Conservation (phyloP, 1,139 yeast species). For the Pichia sp. region DNA sequence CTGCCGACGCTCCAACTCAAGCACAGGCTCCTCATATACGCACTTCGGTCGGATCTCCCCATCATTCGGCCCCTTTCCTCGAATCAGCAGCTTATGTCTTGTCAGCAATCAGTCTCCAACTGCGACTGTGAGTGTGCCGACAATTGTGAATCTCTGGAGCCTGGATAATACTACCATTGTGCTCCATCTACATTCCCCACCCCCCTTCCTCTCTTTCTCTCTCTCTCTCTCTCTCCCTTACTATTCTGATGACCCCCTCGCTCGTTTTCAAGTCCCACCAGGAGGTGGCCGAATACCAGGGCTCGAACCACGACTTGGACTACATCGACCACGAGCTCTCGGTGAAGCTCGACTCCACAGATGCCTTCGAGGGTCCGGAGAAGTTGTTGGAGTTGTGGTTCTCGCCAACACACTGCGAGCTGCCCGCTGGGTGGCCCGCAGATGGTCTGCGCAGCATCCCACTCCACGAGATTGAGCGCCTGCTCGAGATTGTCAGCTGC, state of each 20-base stretch:
- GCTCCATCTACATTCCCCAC: neutral
- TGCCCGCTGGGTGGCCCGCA: slow-evolving; percentile 37
- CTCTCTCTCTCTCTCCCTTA: too few relatives aligned
- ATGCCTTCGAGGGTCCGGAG: slow-evolving; percentile 97
- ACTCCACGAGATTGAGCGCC: slow-evolving; percentile 61
- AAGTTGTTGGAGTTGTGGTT: slow-evolving; percentile 91
- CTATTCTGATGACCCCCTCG: slow-evolving; percentile 21
- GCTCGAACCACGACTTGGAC: slow-evolving; percentile 28
- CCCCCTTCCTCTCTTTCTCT: too few relatives aligned
- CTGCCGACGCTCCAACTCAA: too few relatives aligned
- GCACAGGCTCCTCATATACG: too few relatives aligned
- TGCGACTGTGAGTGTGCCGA: neutral
- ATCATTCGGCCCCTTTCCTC: neutral
- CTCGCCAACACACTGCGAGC: slow-evolving; percentile 40
- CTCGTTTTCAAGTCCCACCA: slow-evolving; percentile 15
- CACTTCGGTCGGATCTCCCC: too few relatives aligned
- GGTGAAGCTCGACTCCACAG: slow-evolving; percentile 77
- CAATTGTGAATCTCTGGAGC: neutral
- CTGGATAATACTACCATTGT: neutral
- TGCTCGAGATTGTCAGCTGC: slow-evolving; percentile 82
- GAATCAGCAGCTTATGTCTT: neutral
- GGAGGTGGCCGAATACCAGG: slow-evolving; percentile 12
- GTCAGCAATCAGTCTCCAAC: neutral
- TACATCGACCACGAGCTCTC: slow-evolving; percentile 76
- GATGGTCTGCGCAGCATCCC: slow-evolving; percentile 65